Evolutionary conservation across 352 stramenopile genomes (phyloP).

Genomic region (Phytophthora foliorum): DNA sequence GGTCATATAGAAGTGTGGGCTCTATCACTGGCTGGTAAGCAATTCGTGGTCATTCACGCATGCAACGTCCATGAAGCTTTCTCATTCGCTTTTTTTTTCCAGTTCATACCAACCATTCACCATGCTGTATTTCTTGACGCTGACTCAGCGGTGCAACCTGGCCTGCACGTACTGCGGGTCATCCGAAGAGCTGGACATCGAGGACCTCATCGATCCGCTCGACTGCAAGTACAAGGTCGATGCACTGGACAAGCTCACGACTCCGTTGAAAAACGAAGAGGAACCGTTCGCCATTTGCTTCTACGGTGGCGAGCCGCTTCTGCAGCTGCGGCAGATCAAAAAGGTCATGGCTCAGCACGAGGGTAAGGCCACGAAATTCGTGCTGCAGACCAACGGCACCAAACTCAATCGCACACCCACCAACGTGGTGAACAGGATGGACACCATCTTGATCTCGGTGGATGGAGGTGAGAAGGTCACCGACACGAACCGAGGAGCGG

Average conservation of each 20-base stretch:
- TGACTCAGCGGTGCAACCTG: constrained; percentile 46
- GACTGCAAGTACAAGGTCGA: constrained; percentile 37
- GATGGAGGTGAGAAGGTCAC: constrained; percentile 46
- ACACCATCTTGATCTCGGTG: constrained; percentile 48
- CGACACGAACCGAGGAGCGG: constrained; percentile 38
- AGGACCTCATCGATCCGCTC: constrained; percentile 34
- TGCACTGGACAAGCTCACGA: constrained; percentile 30
- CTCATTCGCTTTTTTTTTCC: constrained; percentile 1
- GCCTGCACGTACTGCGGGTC: constrained; percentile 50
- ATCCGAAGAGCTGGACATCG: constrained; percentile 45
- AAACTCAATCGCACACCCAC: constrained; percentile 46
- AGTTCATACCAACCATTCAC: background rate
- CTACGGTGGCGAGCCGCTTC: constrained; percentile 46
- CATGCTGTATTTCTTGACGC: constrained; percentile 41
- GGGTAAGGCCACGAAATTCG: constrained; percentile 30
- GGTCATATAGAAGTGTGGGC: constrained; percentile 27
- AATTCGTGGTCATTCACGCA: constrained; percentile 5
- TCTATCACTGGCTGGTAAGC: constrained; percentile 22
- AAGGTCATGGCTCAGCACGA: constrained; percentile 50
- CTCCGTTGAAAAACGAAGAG: constrained; percentile 21
- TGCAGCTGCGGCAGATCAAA: constrained; percentile 46
- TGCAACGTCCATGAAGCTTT: background rate
- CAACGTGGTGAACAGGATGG: constrained; percentile 40
- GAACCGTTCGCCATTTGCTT: constrained; percentile 51
- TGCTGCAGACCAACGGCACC: constrained; percentile 47